phyloP scores from a whole-genome alignment of 2,329 filamentous ascomycete genomes.

The Orbilia quercus region DNA sequence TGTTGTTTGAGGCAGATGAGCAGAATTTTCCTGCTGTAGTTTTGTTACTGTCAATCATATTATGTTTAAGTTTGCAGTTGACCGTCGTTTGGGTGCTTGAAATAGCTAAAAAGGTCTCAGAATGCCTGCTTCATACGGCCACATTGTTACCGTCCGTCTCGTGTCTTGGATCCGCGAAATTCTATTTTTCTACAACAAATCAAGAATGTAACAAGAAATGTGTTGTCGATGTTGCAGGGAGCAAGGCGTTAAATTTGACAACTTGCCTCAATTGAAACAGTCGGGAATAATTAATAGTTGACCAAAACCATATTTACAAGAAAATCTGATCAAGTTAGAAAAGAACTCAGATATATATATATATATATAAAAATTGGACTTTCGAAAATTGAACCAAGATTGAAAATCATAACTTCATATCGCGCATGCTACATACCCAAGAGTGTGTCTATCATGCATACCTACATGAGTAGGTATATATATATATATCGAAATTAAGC shows the following conservation, averaged over 20 bases:
- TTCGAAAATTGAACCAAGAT: too few relatives aligned
- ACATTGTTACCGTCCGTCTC: constrained; percentile 1
- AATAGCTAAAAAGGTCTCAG: constrained; percentile 20
- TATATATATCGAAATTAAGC: too few relatives aligned
- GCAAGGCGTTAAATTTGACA: too few relatives aligned
- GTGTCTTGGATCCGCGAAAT: constrained; percentile 16
- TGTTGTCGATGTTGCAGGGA: background rate
- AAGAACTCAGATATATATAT: background rate
- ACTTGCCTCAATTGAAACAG: background rate
- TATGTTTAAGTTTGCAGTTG: constrained; percentile 8
- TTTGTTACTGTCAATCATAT: background rate
- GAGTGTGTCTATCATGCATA: background rate
- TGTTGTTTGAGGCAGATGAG: background rate
- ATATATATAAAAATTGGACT: background rate
- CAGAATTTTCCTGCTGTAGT: constrained; percentile 9
- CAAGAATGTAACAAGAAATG: background rate
- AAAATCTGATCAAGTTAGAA: background rate
- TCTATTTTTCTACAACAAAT: background rate
- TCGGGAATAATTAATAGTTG: too few relatives aligned
- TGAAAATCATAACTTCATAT: constrained; percentile 3
- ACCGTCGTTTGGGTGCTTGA: constrained; percentile 13
- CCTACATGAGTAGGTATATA: too few relatives aligned
- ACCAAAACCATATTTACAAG: background rate
- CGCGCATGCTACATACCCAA: background rate
- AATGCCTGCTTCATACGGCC: constrained; percentile 27